Percentiles rank a stretch among this genome's conserved stretches.
Conservation (phyloP, 495 filamentous ascomycete species). For the Neurospora sp. region DNA sequence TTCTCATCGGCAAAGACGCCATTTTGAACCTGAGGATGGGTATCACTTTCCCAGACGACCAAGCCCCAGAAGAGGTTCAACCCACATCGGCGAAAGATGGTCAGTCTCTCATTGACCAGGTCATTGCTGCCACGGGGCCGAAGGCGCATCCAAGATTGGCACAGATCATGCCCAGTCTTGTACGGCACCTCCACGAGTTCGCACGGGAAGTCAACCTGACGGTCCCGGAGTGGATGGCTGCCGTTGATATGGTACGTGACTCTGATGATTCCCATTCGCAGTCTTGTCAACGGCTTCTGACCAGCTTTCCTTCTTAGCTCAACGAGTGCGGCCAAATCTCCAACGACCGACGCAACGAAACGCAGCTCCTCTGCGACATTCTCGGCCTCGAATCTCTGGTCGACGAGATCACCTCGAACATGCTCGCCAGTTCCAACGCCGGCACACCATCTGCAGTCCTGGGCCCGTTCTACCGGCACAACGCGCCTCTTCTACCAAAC, state of each 20-base stretch:
- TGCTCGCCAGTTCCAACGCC: slow-evolving; percentile 33
- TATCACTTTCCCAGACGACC: neutral
- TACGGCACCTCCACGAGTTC: slow-evolving; percentile 50
- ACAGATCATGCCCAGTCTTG: slow-evolving; percentile 43
- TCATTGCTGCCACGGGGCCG: slow-evolving; percentile 61
- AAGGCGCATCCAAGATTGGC: slow-evolving; percentile 49
- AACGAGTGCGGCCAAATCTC: slow-evolving; percentile 69
- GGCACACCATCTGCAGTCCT: slow-evolving; percentile 64
- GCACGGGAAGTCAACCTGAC: slow-evolving; percentile 50
- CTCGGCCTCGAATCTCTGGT: slow-evolving; percentile 60
- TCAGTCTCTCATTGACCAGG: slow-evolving; percentile 55
- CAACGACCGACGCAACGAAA: slow-evolving; percentile 61
- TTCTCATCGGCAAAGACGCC: neutral
- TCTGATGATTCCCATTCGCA: neutral
- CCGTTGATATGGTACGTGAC: slow-evolving; percentile 32
- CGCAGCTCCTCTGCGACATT: slow-evolving; percentile 60
- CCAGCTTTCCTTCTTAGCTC: slow-evolving; percentile 33
- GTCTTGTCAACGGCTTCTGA: neutral
- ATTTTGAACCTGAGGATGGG: neutral
- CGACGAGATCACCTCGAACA: slow-evolving; percentile 67
- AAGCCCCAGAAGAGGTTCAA: neutral
- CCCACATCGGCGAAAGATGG: slow-evolving; percentile 24
- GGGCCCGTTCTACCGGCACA: slow-evolving; percentile 66
- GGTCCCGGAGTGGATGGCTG: slow-evolving; percentile 41
- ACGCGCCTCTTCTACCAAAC: slow-evolving; percentile 54